Evolutionary conservation across 2,329 filamentous ascomycete species (phyloP), one percentile per base, ranked within the genome.

Genomic region (Akanthomyces muscarius): DNA sequence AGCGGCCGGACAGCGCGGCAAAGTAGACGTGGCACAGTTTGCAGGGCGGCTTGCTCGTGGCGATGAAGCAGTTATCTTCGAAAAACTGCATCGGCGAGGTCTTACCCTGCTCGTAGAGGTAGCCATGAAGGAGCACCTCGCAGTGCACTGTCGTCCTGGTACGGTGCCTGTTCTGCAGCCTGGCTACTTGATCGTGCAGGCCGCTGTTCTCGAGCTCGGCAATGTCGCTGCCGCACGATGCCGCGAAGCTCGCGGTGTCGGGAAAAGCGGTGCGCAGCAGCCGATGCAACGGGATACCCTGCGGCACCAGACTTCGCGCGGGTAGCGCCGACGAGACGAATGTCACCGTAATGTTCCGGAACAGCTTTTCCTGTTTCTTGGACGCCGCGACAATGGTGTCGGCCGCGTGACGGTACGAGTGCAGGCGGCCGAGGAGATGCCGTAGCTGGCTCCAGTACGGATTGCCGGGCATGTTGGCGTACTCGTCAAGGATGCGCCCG

Each of bases 1-100:
- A 61, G n/a, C 72, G 68, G 0, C 65, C 64, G 0, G 13, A 16
- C 0, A 59, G 54, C 1, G 44, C 21, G 0, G 47, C 25, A 21
- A 77, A 73, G 36, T 75, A 76, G 30, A 71, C 69, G 1, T 67
- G 28, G 28, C 75, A 77, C 2, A 77, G 69, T 0, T 69, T 66
- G 48, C 75, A 77, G 0, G 72, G 71, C 0, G 73, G 74, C 63
- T 77, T 77, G 68, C 73, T 76, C 30, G 66, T 66, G 7, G 72
- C 75, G 8, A 78, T 74, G 53, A 75, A 77, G 11, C 66, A 64
- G 28, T 64, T 66, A 7, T 68, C 61, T 2, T 69, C 63, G 67
- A 71, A 76, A 65, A 72, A 77, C 4, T 44, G 38, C 6, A 54
- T 45, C 3, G 33, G 33, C 3, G 36, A 6, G 11, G 56, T 64